These are phyloP conservation scores for Globisporangium cylindrosporum DNA, from an alignment of 352 stramenopile genomes.

Conservation along the genomic window DNA sequence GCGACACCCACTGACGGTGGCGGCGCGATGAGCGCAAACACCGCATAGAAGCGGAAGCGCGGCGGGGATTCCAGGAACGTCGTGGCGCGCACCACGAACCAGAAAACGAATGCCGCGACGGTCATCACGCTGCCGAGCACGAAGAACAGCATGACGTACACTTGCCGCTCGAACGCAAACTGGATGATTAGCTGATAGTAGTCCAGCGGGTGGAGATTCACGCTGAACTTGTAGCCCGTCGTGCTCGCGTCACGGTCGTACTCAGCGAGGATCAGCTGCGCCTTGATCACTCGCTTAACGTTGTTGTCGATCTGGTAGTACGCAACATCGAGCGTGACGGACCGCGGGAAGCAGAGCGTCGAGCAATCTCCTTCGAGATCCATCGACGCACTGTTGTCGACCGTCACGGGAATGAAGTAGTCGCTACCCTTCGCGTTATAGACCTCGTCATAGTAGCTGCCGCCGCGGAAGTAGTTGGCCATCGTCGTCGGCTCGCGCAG, in stretches of 20 bases:
- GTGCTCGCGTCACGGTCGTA: constrained; percentile 91
- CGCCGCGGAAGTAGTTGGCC: constrained; percentile 82
- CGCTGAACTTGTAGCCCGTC: constrained; percentile 88
- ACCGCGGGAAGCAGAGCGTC: constrained; percentile 91
- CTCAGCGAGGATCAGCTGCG: constrained; percentile 85
- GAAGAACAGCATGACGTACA: constrained; percentile 94
- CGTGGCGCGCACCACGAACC: constrained; percentile 88
- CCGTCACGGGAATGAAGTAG: constrained; percentile 93
- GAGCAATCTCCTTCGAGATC: constrained; percentile 86
- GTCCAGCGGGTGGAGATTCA: constrained; percentile 92
- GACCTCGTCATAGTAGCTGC: constrained; percentile 68
- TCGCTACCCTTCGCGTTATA: constrained; percentile 64
- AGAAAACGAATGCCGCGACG: constrained; percentile 81
- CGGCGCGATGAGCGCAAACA: constrained; percentile 91
- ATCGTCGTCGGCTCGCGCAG: constrained; percentile 90
- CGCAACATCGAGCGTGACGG: constrained; percentile 89
- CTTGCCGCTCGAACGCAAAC: constrained; percentile 93
- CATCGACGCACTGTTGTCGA: constrained; percentile 82
- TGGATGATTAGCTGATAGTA: constrained; percentile 96
- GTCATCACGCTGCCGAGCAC: constrained; percentile 89
- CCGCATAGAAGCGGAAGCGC: constrained; percentile 88
- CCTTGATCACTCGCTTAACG: constrained; percentile 92
- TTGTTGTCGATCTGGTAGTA: constrained; percentile 93
- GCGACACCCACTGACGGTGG: constrained; percentile 87
- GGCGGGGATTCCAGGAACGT: constrained; percentile 91